Evolutionary conservation across 2,329 filamentous ascomycete genomes (phyloP), one percentile per base, ranked within the genome.

Genomic region (Rhynchosporium graminicola): DNA sequence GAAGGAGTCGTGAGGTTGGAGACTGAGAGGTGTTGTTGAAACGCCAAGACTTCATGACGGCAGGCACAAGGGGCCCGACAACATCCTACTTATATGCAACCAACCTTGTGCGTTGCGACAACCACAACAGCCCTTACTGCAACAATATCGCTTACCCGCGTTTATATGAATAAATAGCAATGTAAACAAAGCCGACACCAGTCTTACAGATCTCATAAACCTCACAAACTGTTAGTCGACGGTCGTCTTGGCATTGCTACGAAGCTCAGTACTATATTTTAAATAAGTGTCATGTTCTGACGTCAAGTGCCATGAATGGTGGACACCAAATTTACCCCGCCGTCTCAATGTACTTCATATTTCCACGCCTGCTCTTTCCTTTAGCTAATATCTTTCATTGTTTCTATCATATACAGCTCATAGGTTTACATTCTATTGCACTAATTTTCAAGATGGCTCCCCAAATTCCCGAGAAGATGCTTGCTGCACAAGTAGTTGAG

Each of bases 401-500:
- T 46, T 26, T 26, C 20, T 20, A 9, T 9, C 10, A 26, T 20
- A 1, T 46, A 3, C 5, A 26, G 1, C 26, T 55, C 36, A 28
- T 45, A 10, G 7, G 26, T 42, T 1, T n/a, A 42, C 0, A 28
- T 40, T 38, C 13, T 3, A 29, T 28, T 40, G 40, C 52, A 9
- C 38, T 13, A n/a, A 59, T 45, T 48, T 46, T 20, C 48, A 68
- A 60, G 38, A 67, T 65, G 62, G 43, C 62, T 9, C 15, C 42
- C 38, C 61, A 69, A 33, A 73, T 81, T 40, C 79, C 79, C 9
- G 72, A 76, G 28, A 76, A 72, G 47, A 82, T 82, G 80, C 74
- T 77, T 38, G 79, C 80, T 36, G 76, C 78, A 51, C 80, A 81
- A 68, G 73, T 82, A 15, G 73, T 78, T n/a, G 77, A 80, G 70